These are phyloP conservation scores for Hypomyces perniciosus DNA, from an alignment of 2,329 filamentous ascomycete genomes.

Conservation along the genomic window DNA sequence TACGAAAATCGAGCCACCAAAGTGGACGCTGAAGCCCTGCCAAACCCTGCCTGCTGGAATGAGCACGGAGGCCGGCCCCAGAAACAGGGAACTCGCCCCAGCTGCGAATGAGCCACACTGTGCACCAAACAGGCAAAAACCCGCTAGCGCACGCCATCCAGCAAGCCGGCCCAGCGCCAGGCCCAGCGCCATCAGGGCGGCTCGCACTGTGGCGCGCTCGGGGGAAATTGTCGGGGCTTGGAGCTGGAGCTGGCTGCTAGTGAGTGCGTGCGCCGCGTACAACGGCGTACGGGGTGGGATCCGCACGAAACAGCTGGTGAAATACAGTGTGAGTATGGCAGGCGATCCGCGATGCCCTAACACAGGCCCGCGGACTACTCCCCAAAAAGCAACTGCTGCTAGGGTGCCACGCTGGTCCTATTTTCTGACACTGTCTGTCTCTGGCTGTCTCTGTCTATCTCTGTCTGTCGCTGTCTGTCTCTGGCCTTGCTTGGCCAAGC, in stretches of 20 bases:
- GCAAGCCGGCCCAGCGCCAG: not conserved
- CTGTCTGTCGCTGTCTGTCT: not conserved
- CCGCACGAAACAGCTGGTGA: not conserved
- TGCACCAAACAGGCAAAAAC: not conserved
- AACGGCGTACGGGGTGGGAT: not conserved
- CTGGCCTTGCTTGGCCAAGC: too few relatives aligned
- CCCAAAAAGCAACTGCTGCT: not conserved
- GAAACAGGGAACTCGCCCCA: constrained; percentile 8
- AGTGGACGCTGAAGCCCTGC: not conserved
- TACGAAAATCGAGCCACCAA: constrained; percentile 9
- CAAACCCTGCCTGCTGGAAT: constrained; percentile 3
- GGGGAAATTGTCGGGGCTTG: not conserved
- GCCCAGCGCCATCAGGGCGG: not conserved
- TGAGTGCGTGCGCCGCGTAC: not conserved
- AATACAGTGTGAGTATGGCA: not conserved
- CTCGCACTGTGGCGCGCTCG: constrained; percentile 1
- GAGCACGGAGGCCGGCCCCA: constrained; percentile 10
- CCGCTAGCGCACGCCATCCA: not conserved
- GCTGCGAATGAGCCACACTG: not conserved
- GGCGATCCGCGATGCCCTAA: not conserved
- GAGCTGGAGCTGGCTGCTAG: not conserved
- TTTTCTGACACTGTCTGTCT: not conserved
- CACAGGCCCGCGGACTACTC: not conserved
- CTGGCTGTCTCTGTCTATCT: not conserved
- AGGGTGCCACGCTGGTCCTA: not conserved